Base-by-base conservation (phyloP, 129 eudicot genomes). In the Tagetes patula region DNA sequence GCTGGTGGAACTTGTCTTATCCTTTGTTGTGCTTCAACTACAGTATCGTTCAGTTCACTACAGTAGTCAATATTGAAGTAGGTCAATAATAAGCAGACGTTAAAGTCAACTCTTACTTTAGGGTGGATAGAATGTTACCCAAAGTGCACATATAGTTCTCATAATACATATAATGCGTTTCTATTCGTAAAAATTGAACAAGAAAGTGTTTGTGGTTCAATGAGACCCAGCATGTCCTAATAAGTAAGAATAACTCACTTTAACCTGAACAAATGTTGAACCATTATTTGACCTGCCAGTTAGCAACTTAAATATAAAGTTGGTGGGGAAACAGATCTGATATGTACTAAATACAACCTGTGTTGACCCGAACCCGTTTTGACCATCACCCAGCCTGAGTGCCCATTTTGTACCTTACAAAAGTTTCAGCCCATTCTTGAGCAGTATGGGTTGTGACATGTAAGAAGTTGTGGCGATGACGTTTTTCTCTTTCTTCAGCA, bases 351-450 rank as follows among this genome's bases (percentile, higher is more conserved):
- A 39, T 27, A 53, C 3, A 13, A 36, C 43, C 30, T 61, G 30
- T 61, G 30, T 61, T 61, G 67, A 61, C 45, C 67, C 27, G 1
- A 61, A 30, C 63, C 12, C 5, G 12, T 56, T 56, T 27, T 12
- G 27, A 60, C 30, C 39, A 36, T 61, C 2, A 61, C 31, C 40
- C 65, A 6, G 37, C 67, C 65, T 10, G 41, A 59, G 9, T 5
- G 3, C 67, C 31, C 67, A 61, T 10, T 36, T 61, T 54, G 34
- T 75, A 95, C 99, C 99, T 95, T 6, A 95, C 97, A 77, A 95
- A 95, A 56, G 86, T 85, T 74, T 95, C 97, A 27, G 97, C 97
- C 99, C 99, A 95, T 78, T 95, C 84, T 75, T 95, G 99, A 78
- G 97, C 91, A 71, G 99, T 95, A 81, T 91, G 99, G 52, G 87